These are phyloP conservation scores for Ustilago lituana DNA, from an alignment of 1,284 basidiomycete genomes.

Conservation along the genomic window DNA sequence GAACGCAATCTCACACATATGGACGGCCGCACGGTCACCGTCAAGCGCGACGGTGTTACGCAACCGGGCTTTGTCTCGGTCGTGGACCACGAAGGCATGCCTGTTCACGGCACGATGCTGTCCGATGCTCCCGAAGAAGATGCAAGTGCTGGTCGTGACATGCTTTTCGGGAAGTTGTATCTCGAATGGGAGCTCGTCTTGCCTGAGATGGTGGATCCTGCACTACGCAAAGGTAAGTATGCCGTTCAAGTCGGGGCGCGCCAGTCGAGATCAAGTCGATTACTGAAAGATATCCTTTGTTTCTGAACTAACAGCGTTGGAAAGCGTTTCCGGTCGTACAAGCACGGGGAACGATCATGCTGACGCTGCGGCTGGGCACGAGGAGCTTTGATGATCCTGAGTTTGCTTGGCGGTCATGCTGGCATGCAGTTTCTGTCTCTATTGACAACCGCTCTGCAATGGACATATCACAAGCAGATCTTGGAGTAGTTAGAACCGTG, in stretches of 20 bases:
- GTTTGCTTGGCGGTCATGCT: too few relatives aligned
- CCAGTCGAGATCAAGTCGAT: too few relatives aligned
- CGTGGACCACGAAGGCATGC: conserved; percentile 62
- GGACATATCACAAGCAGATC: too few relatives aligned
- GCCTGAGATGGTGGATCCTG: conserved; percentile 52
- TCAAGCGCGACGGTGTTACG: conserved; percentile 55
- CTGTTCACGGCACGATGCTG: conserved; percentile 43
- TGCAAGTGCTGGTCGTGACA: conserved; percentile 26
- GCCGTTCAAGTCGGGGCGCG: too few relatives aligned
- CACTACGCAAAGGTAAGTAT: conserved; percentile 41
- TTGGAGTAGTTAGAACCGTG: too few relatives aligned
- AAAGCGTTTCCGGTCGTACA: conserved; percentile 15
- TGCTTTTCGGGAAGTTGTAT: conserved; percentile 59
- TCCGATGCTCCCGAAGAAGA: conserved; percentile 37
- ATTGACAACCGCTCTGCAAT: too few relatives aligned
- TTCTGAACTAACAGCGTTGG: conserved; percentile 14
- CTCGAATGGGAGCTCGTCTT: conserved; percentile 62
- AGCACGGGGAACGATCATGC: background rate
- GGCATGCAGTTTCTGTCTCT: too few relatives aligned
- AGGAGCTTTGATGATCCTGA: conserved; percentile 13
- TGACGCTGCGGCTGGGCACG: background rate
- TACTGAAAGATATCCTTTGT: background rate
- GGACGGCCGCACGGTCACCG: conserved; percentile 55
- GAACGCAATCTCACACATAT: conserved; percentile 58
- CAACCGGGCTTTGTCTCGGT: conserved; percentile 59